Conservation (phyloP, 345 rosid species). For the Eucalyptus curtisii region DNA sequence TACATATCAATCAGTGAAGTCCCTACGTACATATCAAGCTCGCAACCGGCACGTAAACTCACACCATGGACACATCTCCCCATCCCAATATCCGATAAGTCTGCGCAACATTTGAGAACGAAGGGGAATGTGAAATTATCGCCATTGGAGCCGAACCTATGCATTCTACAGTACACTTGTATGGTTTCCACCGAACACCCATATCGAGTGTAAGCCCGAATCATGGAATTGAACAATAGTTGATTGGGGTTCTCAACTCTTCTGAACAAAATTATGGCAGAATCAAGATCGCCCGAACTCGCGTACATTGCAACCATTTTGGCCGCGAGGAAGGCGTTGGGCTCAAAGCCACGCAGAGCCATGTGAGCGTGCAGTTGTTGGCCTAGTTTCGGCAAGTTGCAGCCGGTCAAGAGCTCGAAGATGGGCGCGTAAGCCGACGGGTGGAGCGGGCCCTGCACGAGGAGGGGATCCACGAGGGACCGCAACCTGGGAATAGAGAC, state of each 20-base stretch:
- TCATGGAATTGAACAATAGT: conserved; percentile 25
- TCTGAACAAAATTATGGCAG: conserved; percentile 13
- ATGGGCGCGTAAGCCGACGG: conserved; percentile 10
- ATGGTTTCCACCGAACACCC: conserved; percentile 20
- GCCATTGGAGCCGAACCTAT: conserved; percentile 6
- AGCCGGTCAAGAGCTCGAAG: conserved; percentile 20
- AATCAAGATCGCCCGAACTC: conserved; percentile 21
- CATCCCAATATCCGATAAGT: background rate
- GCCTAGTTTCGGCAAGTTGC: conserved; percentile 7
- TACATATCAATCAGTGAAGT: conserved; percentile 49
- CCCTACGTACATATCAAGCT: conserved; percentile 10
- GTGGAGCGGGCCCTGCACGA: background rate
- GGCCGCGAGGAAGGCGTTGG: conserved; percentile 28
- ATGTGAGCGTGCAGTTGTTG: conserved; percentile 35
- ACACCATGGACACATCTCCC: conserved; percentile 25
- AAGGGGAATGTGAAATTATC: conserved; percentile 38
- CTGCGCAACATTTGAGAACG: conserved; percentile 29
- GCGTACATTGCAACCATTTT: conserved; percentile 33
- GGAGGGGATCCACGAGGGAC: conserved; percentile 5
- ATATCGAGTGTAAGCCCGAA: conserved; percentile 18
- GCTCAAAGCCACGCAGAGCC: conserved; percentile 22
- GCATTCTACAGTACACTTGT: conserved; percentile 12
- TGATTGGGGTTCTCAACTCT: conserved; percentile 6
- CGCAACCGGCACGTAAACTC: conserved; percentile 13
- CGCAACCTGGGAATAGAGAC: conserved; percentile 1